Base-by-base conservation (phyloP, 2,329 filamentous ascomycete species). In the Fusarium fracticaudum region DNA sequence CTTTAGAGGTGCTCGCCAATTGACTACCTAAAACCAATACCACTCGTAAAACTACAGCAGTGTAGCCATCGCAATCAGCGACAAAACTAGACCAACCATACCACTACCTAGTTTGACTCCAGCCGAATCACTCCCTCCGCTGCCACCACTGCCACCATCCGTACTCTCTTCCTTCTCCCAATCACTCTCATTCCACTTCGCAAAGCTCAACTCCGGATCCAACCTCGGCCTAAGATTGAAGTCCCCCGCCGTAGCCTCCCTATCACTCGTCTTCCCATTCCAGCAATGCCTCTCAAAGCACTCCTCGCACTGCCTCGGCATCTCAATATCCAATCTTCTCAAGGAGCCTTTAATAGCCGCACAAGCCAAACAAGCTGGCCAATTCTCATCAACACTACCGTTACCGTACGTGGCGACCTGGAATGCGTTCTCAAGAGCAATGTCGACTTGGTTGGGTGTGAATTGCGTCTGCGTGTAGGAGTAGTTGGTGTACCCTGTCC, bases 291-390 rank as follows among this genome's bases (percentile, higher is more conserved):
- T 61, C 15, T 71, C 24, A 62, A 80, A 80, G 17, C 79, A 80
- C 26, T 74, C 41, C 15, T 67, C 64, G 47, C 79, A 80, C 31
- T 79, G 72, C 7, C 37, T 59, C 1, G 79, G 79, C 9, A 76
- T 6, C 3, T 75, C 59, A 3, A 77, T 62, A 8, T 58, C 51
- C 9, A 73, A 12, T 1, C 79, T 68, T 64, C 89, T 84, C 65
- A 94, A 86, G 58, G 91, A 93, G 40, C 94, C 88, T 60, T 87
- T 89, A 15, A 97, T 86, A 10, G 95, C 90, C 1, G 94, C 94
- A 80, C 95, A 98, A 4, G 91, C 94, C 3, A 96, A 90, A 76
- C 95, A 98, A 1, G 90, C 87, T 0, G 91, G 87, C 94, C 94
- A 98, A 44, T 91, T 81, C 3, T 81, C 75, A 79, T 96, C 91